Evolutionary conservation across 305 asterid genomes (phyloP), one percentile per base, ranked within the genome.

Genomic region (Lippia alba): DNA sequence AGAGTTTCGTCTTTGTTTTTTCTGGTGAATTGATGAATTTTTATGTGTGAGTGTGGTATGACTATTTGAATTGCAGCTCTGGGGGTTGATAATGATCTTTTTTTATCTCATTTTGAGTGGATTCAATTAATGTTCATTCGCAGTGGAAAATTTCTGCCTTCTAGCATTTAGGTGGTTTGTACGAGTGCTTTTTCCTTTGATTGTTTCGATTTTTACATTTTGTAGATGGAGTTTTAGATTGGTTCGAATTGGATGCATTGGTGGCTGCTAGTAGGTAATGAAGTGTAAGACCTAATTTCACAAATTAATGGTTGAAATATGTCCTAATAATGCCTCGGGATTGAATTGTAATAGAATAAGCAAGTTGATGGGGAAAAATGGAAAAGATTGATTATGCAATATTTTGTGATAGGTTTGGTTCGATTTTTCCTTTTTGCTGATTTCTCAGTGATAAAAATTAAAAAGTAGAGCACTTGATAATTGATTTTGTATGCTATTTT

Each of bases 341-440:
- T 46, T 45, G n/a, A 5, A 53, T 56, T 69, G 46, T 56, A 48
- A 54, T 12, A 45, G 41, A 18, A 10, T 53, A 16, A 65, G 15
- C 55, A 12, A 73, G 63, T 63, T 34, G 15, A 39, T 18, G 60
- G 39, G 19, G 24, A 41, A n/a, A 24, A 44, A 12, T 54, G 34
- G 51, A 61, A 44, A 66, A 68, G 19, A 49, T 36, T 40, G 36
- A 67, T 33, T 69, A 56, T 55, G 18, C 46, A 8, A 45, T 36
- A 60, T 59, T 34, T 73, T 39, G 53, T 59, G 51, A 64, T 73
- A 56, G 41, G 30, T 74, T 64, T 53, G 57, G 66, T 58, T 73
- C 40, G 30, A 24, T 24, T 24, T 24, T 24, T 24, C 30, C 30
- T 24, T 24, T 24, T 24, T 24, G 30, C 30, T 24, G 69, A 9